These are phyloP conservation scores for Aspergillus diversus DNA, from an alignment of 495 filamentous ascomycete genomes.

Conservation along the genomic window DNA sequence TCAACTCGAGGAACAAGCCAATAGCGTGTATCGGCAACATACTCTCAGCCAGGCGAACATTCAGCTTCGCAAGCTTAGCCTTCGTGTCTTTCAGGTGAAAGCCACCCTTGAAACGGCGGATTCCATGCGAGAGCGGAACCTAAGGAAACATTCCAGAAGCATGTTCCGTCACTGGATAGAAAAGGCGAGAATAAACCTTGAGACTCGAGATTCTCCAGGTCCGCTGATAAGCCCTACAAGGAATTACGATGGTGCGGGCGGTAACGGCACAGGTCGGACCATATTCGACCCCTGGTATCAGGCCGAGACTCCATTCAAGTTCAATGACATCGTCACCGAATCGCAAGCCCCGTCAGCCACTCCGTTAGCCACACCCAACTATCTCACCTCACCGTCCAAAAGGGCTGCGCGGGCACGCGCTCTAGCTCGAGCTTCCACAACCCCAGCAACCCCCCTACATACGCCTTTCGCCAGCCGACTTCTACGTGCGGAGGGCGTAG, in stretches of 20 bases:
- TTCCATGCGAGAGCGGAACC: slow-evolving; percentile 58
- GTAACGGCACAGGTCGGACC: slow-evolving; percentile 37
- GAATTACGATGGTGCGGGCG: slow-evolving; percentile 30
- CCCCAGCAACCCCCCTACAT: slow-evolving; percentile 50
- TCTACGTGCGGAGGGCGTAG: slow-evolving; percentile 38
- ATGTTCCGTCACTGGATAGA: slow-evolving; percentile 64
- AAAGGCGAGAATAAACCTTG: slow-evolving; percentile 44
- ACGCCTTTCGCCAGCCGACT: slow-evolving; percentile 52
- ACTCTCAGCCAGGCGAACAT: slow-evolving; percentile 48
- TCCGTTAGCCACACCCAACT: slow-evolving; percentile 55
- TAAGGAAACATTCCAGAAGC: slow-evolving; percentile 56
- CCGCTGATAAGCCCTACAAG: slow-evolving; percentile 39
- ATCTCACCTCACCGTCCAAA: slow-evolving; percentile 61
- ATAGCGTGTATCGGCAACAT: slow-evolving; percentile 49
- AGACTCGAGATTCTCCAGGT: slow-evolving; percentile 41
- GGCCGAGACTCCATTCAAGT: slow-evolving; percentile 53
- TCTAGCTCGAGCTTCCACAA: slow-evolving; percentile 55
- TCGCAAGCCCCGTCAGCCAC: slow-evolving; percentile 40
- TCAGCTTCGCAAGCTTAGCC: slow-evolving; percentile 53
- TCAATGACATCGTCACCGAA: slow-evolving; percentile 44
- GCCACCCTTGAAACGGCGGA: slow-evolving; percentile 52
- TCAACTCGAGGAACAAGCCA: slow-evolving; percentile 54
- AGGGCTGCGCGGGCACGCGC: slow-evolving; percentile 56
- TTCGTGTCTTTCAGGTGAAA: slow-evolving; percentile 55
- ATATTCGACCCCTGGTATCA: slow-evolving; percentile 48